Evolutionary conservation across 306 rosid species (phyloP), one percentile per base, ranked within the genome.

Genomic region (Cyamopsis tetragonoloba): DNA sequence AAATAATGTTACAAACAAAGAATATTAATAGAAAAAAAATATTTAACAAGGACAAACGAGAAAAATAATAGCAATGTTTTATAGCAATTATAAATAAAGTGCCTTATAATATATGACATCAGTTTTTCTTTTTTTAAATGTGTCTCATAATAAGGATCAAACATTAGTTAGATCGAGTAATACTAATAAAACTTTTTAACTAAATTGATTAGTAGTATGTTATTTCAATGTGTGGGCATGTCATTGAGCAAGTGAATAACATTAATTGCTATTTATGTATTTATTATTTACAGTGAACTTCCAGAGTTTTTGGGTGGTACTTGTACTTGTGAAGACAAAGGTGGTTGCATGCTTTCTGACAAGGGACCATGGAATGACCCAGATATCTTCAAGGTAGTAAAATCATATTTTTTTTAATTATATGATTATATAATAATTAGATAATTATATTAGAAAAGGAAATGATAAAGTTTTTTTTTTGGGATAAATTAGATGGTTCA

Each of bases 341-440:
- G 99, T n/a, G 99, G 99, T 4, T 93, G 99, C 67, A 83, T 90
- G 95, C 82, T 83, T 63, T 90, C 99, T 0, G 97, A 90, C 73
- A 93, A 90, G 84, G 99, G 99, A 30, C 99, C 99, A 8, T 93
- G 99, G 99, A 90, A 90, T 78, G 97, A 88, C 64, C 75, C 88
- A 11, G 97, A 93, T 11, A 85, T 86, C 27, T 24, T 81, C n/a
- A 88, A 85, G 97, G 99, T 92, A 74, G 59, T 49, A 22, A 24
- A 58, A 37, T n/a, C 17, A 31, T 34, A 7, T 24, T 72, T 27
- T 12, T 35, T 30, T 22, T 5, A 14, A 3, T 42, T 2, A 8
- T 30, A 6, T 70, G 18, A 38, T 20, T n/a, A n/a, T n/a, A n/a
- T n/a, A n/a, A n/a, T n/a, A n/a, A n/a, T n/a, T n/a, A n/a, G n/a